These are phyloP conservation scores for Protomyces gravidus DNA, from an alignment of 1,139 yeast species.

Conservation along the genomic window DNA sequence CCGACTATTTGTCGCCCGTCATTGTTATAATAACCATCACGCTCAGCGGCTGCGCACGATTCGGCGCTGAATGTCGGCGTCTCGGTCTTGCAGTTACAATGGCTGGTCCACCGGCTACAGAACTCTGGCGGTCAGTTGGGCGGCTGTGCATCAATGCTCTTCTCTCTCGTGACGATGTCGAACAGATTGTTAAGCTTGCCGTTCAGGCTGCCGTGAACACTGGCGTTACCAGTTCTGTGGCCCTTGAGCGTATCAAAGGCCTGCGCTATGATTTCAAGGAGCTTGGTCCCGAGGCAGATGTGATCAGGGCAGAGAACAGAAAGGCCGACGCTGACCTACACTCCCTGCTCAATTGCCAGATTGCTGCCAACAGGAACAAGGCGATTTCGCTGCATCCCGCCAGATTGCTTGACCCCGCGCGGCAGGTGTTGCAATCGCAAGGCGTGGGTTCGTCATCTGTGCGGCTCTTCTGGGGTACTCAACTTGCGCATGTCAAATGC, in stretches of 20 bases:
- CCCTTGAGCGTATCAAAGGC: background rate
- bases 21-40: conserved; percentile 18
- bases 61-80: conserved; percentile 22
- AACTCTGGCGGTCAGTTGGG: conserved; percentile 24
- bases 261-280: conserved; percentile 7
- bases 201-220: conserved; percentile 24
- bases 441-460: conserved; percentile 21
- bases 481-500: conserved; percentile 15
- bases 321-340: background rate
- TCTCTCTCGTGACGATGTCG: conserved; percentile 18
- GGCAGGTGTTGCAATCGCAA: conserved; percentile 6
- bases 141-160: conserved; percentile 27
- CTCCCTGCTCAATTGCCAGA: conserved; percentile 1
- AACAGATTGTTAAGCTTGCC: conserved; percentile 15
- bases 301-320: background rate
- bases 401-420: conserved; percentile 11
- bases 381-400: background rate
- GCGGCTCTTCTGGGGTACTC: conserved; percentile 23
- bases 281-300: background rate
- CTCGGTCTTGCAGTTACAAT: conserved; percentile 21
- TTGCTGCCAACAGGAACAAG: background rate
- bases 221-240: conserved; percentile 4
- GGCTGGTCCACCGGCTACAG: conserved; percentile 28
- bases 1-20: conserved; percentile 25
- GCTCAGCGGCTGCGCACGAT: conserved; percentile 20